Base-by-base conservation (phyloP, 495 filamentous ascomycete species). In the Tuber calosporum region DNA sequence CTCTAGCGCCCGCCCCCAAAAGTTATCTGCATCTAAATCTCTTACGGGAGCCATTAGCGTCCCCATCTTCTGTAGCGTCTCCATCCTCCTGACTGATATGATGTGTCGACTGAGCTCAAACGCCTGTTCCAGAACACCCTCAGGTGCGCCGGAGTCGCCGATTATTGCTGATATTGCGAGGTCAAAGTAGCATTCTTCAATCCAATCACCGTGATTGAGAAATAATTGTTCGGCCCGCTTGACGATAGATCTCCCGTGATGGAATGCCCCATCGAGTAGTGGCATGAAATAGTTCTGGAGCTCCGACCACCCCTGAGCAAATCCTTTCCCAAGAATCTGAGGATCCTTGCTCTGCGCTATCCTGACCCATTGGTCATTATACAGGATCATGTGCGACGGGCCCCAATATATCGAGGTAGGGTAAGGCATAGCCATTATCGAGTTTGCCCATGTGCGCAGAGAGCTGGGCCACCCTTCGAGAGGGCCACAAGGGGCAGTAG, bases 151-250 rank as follows among this genome's bases (percentile, higher is more conserved):
- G n/a, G 72, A 42, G 9, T 67, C 67, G 6, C 70, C 70, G 37
- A 74, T 36, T 4, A 80, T 75, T 42, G 79, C 68, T 11, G 67
- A 77, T 19, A 80, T 69, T 1, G 79, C 70, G 42, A 80, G 74
- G 42, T 80, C 75, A 39, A 80, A 80, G 66, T 80, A 80, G 37
- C 78, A 68, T 41, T 80, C 79, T 62, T 80, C 77, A 26, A 73
- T 66, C 1, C 62, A 37, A 40, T 73, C 74, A 17, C 74, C 74
- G 39, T 66, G 66, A 19, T 62, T 48, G 36, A 80, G 26, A 45
- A 80, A 77, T 20, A 80, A 69, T 58, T 73, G 73, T 19, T 79
- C 70, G 40, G 78, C 68, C 13, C 72, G 70, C 72, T 80, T 79
- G 22, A 75, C 43, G 7, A 53, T 73, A 34, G n/a, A 70, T 53